Conservation (phyloP, 1,284 basidiomycete genomes). For the Cutaneotrichosporon dermatis region DNA sequence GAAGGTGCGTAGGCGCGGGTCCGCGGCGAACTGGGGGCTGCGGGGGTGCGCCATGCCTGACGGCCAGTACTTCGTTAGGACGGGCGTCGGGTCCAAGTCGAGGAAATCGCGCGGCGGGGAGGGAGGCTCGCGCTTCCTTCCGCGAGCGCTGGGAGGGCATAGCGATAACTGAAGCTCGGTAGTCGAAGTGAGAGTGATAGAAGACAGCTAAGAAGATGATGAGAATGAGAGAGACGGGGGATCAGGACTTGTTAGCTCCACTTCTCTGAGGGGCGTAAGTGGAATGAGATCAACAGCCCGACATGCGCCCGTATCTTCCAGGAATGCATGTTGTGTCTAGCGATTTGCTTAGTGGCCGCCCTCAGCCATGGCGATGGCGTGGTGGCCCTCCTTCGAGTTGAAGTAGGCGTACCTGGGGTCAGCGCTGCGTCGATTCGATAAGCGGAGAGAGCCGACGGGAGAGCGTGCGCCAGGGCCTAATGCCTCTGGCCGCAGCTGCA, state of each 20-base stretch:
- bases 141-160: neutral
- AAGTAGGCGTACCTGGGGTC: slow-evolving; percentile 41
- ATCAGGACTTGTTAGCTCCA: neutral
- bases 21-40: neutral
- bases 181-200: neutral
- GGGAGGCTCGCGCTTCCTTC: neutral
- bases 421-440: neutral
- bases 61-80: neutral
- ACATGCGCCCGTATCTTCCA: neutral
- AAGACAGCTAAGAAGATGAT: neutral
- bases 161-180: too few species aligned
- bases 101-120: neutral
- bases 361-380: slow-evolving; percentile 32
- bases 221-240: neutral
- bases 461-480: too few species aligned
- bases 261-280: neutral
- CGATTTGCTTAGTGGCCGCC: slow-evolving; percentile 26
- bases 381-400: slow-evolving; percentile 50
- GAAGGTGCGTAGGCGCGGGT: neutral
- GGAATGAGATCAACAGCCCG: neutral
- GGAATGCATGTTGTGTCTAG: slow-evolving; percentile 8
- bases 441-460: too few species aligned
- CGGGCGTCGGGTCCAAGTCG: neutral
- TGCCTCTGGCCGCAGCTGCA: too few species aligned
- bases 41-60: neutral